A percentile compares a stretch with the other conserved stretches of the same genome.
Evolutionary conservation across 2,329 filamentous ascomycete species (phyloP).

Genomic region (Pyrenophora graminea): DNA sequence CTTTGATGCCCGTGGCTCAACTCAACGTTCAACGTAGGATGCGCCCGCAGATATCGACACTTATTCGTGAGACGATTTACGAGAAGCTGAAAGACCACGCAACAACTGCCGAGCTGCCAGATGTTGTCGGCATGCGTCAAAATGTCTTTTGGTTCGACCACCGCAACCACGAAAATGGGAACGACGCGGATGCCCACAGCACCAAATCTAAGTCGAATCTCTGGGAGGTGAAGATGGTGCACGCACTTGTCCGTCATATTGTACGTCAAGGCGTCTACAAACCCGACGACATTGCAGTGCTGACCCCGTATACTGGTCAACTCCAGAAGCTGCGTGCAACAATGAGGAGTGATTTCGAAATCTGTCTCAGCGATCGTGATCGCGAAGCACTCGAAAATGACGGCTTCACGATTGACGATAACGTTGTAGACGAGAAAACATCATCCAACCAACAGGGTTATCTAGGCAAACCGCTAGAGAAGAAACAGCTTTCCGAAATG

Average conservation of each 20-base stretch:
- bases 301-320: slow-evolving; percentile 69
- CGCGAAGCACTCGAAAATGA: slow-evolving; percentile 54
- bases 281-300: slow-evolving; percentile 66
- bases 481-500: slow-evolving; percentile 27
- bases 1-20: slow-evolving; percentile 30
- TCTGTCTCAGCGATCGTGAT: slow-evolving; percentile 69
- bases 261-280: slow-evolving; percentile 66
- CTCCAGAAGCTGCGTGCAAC: slow-evolving; percentile 55
- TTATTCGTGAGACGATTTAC: slow-evolving; percentile 64
- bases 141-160: slow-evolving; percentile 69
- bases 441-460: slow-evolving; percentile 1
- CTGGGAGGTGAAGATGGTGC: slow-evolving; percentile 67
- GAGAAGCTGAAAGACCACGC: slow-evolving; percentile 58
- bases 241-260: slow-evolving; percentile 66
- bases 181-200: slow-evolving; percentile 14
- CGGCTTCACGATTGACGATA: slow-evolving; percentile 19
- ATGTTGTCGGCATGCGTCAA: slow-evolving; percentile 59
- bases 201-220: slow-evolving; percentile 58
- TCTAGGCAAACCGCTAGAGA: slow-evolving; percentile 23
- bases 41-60: slow-evolving; percentile 63
- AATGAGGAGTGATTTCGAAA: slow-evolving; percentile 58
- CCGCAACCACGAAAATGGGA: slow-evolving; percentile 49
- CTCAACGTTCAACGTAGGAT: slow-evolving; percentile 68
- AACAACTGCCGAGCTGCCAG: slow-evolving; percentile 46
- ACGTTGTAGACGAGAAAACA: neutral